Percentiles rank a stretch among this genome's conserved stretches.
These are phyloP conservation scores for Capronia epimyces DNA, from an alignment of 2,329 filamentous ascomycete genomes.

Conservation along the genomic window DNA sequence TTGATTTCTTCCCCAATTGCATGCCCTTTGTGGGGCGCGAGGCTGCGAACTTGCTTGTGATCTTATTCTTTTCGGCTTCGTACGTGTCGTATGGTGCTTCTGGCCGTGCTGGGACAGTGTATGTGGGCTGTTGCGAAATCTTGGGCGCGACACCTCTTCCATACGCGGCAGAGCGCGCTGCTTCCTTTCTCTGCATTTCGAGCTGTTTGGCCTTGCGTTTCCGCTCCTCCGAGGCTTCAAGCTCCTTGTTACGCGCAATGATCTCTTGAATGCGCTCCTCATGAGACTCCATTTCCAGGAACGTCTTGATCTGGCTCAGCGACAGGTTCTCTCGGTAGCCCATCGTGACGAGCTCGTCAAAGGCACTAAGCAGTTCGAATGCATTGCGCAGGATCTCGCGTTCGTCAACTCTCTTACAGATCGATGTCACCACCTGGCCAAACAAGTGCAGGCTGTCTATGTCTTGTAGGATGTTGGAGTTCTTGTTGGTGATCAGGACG, in stretches of 20 bases:
- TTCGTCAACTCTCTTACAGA: constrained; percentile 94
- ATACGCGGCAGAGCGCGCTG: constrained; percentile 61
- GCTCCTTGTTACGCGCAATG: constrained; percentile 95
- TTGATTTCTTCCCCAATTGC: constrained; percentile 98
- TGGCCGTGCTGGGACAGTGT: constrained; percentile 72
- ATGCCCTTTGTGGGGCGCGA: constrained; percentile 86
- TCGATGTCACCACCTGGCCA: constrained; percentile 91
- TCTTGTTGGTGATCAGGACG: constrained; percentile 97
- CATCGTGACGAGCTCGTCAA: constrained; percentile 92
- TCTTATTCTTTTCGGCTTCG: constrained; percentile 95
- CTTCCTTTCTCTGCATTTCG: constrained; percentile 97
- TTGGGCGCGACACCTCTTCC: constrained; percentile 60
- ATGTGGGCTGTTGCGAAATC: constrained; percentile 79
- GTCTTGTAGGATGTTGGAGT: constrained; percentile 98
- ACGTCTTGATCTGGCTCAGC: constrained; percentile 96
- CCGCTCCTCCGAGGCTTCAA: constrained; percentile 95
- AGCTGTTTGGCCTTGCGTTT: constrained; percentile 98
- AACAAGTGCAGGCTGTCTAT: constrained; percentile 98
- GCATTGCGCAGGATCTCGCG: constrained; percentile 91
- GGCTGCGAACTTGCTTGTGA: constrained; percentile 61
- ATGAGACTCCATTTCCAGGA: constrained; percentile 98
- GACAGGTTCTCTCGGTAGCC: constrained; percentile 96
- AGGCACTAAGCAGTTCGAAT: constrained; percentile 91
- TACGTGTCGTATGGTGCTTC: constrained; percentile 81
- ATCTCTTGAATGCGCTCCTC: constrained; percentile 99